phyloP scores from a whole-genome alignment of 331 rosid genomes.

The Pyrus hybrid region DNA sequence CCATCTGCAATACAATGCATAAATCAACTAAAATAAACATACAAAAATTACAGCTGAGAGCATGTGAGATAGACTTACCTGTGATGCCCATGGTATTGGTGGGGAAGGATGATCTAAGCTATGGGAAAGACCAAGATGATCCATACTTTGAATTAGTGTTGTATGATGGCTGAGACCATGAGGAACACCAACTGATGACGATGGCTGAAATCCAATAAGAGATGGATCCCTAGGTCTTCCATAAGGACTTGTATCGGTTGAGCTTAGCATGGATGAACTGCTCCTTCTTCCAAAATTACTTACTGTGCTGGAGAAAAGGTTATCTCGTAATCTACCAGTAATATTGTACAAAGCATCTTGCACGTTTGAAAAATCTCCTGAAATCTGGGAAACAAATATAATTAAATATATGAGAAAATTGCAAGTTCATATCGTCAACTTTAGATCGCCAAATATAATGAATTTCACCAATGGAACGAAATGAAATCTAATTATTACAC shows the following conservation, averaged over 20 bases:
- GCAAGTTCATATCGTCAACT: neutral
- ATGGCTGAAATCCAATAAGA: conserved; percentile 35
- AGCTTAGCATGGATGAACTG: conserved; percentile 36
- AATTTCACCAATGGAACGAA: neutral
- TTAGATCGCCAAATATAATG: neutral
- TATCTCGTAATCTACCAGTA: conserved; percentile 88
- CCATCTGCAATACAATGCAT: conserved; percentile 32
- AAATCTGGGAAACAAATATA: conserved; percentile 42
- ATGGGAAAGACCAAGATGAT: conserved; percentile 44
- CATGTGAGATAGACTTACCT: conserved; percentile 4
- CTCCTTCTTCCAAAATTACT: conserved; percentile 52
- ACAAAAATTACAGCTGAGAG: neutral
- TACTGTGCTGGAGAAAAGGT: conserved; percentile 46
- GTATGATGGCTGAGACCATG: conserved; percentile 37
- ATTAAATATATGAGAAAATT: neutral
- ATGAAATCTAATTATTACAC: neutral
- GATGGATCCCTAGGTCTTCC: conserved; percentile 51
- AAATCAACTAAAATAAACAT: neutral
- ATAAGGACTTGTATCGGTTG: conserved; percentile 56
- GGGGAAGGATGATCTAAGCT: conserved; percentile 50
- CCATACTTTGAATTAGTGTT: conserved; percentile 37
- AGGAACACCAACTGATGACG: conserved; percentile 34
- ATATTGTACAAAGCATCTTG: conserved; percentile 92
- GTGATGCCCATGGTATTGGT: conserved; percentile 62
- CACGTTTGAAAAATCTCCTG: conserved; percentile 77